phyloP scores from a whole-genome alignment of 169 alveolate species.

The Cryptosporidium sp. region DNA sequence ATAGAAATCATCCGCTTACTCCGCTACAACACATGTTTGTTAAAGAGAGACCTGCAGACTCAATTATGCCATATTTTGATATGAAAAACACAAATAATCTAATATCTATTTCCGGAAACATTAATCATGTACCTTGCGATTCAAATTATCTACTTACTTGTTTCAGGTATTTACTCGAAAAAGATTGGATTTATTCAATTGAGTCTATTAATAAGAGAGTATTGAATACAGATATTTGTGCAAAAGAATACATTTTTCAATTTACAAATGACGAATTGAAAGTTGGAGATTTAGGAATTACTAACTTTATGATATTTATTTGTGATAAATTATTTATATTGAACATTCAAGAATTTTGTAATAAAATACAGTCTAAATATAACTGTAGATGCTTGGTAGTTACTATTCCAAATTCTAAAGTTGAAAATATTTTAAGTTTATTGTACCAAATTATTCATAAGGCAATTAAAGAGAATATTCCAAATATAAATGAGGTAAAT shows the following conservation, averaged over 20 bases:
- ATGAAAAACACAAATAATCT: constrained; percentile 48
- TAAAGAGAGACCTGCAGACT: constrained; percentile 51
- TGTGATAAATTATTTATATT: constrained; percentile 47
- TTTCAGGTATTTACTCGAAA: constrained; percentile 25
- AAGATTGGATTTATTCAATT: constrained; percentile 55
- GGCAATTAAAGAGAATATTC: not conserved
- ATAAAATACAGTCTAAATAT: not conserved
- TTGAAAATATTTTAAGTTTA: not conserved
- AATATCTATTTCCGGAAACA: not conserved
- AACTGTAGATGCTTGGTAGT: constrained; percentile 29
- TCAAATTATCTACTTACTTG: constrained; percentile 38
- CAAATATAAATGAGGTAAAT: not conserved
- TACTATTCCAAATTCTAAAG: constrained; percentile 20
- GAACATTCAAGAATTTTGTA: constrained; percentile 15
- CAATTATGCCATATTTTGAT: constrained; percentile 69
- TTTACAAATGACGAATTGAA: not conserved
- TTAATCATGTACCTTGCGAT: constrained; percentile 23
- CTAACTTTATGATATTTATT: constrained; percentile 29
- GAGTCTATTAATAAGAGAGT: constrained; percentile 2
- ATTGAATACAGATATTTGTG: not conserved
- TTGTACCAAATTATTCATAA: not conserved
- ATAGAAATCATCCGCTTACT: constrained; percentile 50
- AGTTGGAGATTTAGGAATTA: not conserved
- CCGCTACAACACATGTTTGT: constrained; percentile 75
- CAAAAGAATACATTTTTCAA: constrained; percentile 18